These are phyloP conservation scores for Clitoria ternatea DNA, from an alignment of 306 rosid species.

Conservation along the genomic window DNA sequence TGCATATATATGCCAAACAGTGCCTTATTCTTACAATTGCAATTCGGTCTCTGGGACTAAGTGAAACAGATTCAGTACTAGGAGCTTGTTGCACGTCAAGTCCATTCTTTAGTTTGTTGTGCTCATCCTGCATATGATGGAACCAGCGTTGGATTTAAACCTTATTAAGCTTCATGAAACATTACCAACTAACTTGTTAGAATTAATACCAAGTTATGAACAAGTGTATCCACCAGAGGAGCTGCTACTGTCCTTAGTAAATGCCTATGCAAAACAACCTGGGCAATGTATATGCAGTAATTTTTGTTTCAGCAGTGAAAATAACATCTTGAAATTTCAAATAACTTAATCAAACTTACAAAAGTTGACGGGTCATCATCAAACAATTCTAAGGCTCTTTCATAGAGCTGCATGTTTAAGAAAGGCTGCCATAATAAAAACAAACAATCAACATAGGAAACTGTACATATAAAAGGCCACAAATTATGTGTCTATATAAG, in stretches of 20 bases:
- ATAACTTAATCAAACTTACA: constrained; percentile 47
- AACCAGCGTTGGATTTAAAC: constrained; percentile 19
- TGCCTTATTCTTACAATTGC: constrained; percentile 55
- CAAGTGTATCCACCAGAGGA: constrained; percentile 66
- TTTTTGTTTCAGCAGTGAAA: constrained; percentile 28
- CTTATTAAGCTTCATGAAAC: neutral
- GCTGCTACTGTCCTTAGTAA: constrained; percentile 82
- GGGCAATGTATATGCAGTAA: constrained; percentile 32
- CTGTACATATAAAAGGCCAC: neutral
- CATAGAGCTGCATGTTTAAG: constrained; percentile 94
- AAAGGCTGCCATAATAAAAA: constrained; percentile 62
- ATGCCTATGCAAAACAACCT: constrained; percentile 97
- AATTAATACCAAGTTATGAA: constrained; percentile 60
- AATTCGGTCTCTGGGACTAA: constrained; percentile 69
- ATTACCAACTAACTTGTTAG: constrained; percentile 6
- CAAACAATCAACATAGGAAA: constrained; percentile 23
- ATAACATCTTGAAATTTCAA: constrained; percentile 13
- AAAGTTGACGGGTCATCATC: constrained; percentile 92
- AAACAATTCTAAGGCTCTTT: constrained; percentile 88
- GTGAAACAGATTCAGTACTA: constrained; percentile 51
- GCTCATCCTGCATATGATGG: constrained; percentile 57
- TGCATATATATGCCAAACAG: constrained; percentile 3
- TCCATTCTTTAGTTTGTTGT: constrained; percentile 86
- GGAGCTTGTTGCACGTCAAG: constrained; percentile 59
- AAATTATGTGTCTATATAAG: neutral